These are phyloP conservation scores for Pyricularia sp. DNA, from an alignment of 2,329 filamentous ascomycete species.

Conservation along the genomic window DNA sequence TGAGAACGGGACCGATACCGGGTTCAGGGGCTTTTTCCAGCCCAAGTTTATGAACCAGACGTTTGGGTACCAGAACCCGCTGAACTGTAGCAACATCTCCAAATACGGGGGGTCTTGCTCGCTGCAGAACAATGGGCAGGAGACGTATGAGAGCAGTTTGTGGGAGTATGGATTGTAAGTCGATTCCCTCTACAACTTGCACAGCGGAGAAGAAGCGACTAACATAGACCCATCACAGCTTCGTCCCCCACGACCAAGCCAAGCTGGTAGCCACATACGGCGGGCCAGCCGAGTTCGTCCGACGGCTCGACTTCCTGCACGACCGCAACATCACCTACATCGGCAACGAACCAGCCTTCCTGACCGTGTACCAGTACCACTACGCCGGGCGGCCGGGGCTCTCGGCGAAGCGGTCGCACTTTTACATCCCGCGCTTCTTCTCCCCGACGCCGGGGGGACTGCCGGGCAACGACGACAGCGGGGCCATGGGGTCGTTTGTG, in stretches of 20 bases:
- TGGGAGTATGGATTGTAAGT: slow-evolving; percentile 66
- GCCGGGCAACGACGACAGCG: slow-evolving; percentile 62
- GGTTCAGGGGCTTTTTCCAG: slow-evolving; percentile 62
- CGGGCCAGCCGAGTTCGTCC: slow-evolving; percentile 45
- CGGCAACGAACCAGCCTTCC: slow-evolving; percentile 52
- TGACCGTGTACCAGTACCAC: slow-evolving; percentile 60
- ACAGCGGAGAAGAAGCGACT: too few relatives aligned
- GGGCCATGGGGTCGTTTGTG: slow-evolving; percentile 60
- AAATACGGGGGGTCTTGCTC: slow-evolving; percentile 40
- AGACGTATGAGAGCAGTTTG: slow-evolving; percentile 63
- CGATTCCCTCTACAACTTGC: too few relatives aligned
- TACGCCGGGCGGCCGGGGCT: slow-evolving; percentile 55
- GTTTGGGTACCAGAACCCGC: slow-evolving; percentile 60
- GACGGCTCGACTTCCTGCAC: slow-evolving; percentile 55
- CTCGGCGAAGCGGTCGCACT: slow-evolving; percentile 45
- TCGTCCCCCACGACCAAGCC: slow-evolving; percentile 43
- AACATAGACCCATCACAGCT: slow-evolving; percentile 19
- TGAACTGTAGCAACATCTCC: slow-evolving; percentile 48
- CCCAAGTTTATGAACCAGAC: slow-evolving; percentile 58
- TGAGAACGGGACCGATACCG: slow-evolving; percentile 48
- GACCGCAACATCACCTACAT: slow-evolving; percentile 56
- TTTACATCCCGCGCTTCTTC: slow-evolving; percentile 58
- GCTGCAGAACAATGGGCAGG: slow-evolving; percentile 49
- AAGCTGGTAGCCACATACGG: slow-evolving; percentile 50
- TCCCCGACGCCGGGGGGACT: slow-evolving; percentile 48